Evolutionary conservation across 225 moss, liverwort and hornwort genomes (phyloP).

Genomic region (Takakia lepidozioides): DNA sequence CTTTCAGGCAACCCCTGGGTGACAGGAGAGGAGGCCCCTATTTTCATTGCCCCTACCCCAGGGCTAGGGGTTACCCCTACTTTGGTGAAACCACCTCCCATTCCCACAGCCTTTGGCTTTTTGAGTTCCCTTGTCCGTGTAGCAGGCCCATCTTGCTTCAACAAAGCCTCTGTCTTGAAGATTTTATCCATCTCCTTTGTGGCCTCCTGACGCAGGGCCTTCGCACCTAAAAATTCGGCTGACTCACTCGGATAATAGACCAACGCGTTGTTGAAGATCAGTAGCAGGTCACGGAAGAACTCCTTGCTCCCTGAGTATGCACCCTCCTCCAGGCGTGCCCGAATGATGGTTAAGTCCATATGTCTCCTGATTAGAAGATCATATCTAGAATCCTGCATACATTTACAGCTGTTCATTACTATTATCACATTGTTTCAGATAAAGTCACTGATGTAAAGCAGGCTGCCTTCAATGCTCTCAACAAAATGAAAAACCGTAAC

Average conservation of each 20-base stretch:
- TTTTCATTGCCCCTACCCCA: not conserved
- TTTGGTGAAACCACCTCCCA: conserved; percentile 4
- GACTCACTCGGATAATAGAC: conserved; percentile 55
- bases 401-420: not conserved
- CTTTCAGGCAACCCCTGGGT: too few species aligned
- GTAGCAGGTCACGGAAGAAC: conserved; percentile 78
- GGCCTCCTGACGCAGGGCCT: conserved; percentile 45
- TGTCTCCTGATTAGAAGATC: conserved; percentile 56
- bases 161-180: conserved; percentile 55
- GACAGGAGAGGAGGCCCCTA: too few species aligned
- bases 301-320: conserved; percentile 75
- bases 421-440: too few species aligned
- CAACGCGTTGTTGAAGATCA: conserved; percentile 81
- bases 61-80: conserved; percentile 3
- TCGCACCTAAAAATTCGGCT: conserved; percentile 51
- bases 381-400: conserved; percentile 45
- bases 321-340: conserved; percentile 74
- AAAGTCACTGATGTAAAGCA: too few species aligned
- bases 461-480: too few species aligned
- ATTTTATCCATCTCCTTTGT: conserved; percentile 64
- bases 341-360: conserved; percentile 66
- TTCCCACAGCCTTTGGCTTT: conserved; percentile 23
- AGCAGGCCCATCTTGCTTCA: conserved; percentile 77
- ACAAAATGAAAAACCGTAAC: too few species aligned
- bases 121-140: conserved; percentile 69